Conservation (phyloP, 495 filamentous ascomycete species). For the Pseudoneurospora amorphoporcata region DNA sequence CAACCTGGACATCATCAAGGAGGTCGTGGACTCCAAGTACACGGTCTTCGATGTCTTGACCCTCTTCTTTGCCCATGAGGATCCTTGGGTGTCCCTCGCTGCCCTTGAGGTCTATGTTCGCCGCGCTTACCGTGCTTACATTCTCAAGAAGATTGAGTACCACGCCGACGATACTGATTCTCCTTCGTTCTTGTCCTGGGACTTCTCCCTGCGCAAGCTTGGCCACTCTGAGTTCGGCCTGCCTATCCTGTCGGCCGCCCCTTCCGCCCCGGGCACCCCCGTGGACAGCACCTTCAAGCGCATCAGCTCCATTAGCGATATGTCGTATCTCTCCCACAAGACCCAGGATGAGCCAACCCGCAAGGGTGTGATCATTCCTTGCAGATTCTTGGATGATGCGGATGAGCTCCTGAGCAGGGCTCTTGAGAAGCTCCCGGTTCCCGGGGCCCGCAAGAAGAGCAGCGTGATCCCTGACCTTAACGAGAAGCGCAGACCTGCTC, state of each 20-base stretch:
- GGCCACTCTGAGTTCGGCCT: conserved; percentile 81
- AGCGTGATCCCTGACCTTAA: conserved; percentile 56
- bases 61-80: conserved; percentile 84
- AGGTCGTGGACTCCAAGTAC: conserved; percentile 96
- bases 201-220: conserved; percentile 87
- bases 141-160: conserved; percentile 79
- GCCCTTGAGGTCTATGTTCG: conserved; percentile 94
- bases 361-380: conserved; percentile 89
- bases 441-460: conserved; percentile 29
- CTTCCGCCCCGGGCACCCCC: conserved; percentile 82
- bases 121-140: conserved; percentile 92
- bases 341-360: conserved; percentile 64
- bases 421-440: conserved; percentile 65
- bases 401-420: conserved; percentile 77
- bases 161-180: conserved; percentile 62
- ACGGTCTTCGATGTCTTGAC: conserved; percentile 95
- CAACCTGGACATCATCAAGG: conserved; percentile 75
- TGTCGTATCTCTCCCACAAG: conserved; percentile 70
- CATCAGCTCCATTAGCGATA: conserved; percentile 89
- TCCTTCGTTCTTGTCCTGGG: conserved; percentile 83
- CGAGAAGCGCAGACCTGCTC: conserved; percentile 54
- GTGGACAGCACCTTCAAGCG: conserved; percentile 59
- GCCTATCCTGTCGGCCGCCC: conserved; percentile 59
- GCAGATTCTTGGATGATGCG: conserved; percentile 84
- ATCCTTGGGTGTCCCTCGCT: conserved; percentile 90